These are phyloP conservation scores for Flaveria robusta DNA, from an alignment of 129 eudicot genomes.

Conservation along the genomic window DNA sequence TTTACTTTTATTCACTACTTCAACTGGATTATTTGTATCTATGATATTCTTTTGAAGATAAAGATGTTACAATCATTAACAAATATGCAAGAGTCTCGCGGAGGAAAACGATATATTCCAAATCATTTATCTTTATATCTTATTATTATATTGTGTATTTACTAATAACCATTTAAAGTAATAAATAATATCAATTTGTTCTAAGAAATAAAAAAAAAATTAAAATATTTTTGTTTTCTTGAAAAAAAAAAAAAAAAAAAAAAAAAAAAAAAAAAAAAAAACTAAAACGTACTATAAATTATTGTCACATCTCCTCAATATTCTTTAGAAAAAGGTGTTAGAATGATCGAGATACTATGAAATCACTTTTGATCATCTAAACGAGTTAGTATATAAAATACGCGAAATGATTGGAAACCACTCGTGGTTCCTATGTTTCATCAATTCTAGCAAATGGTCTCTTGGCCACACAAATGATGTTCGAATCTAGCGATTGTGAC, in stretches of 20 bases:
- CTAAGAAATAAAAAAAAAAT: neutral
- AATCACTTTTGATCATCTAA: constrained; percentile 8
- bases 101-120: too few species aligned
- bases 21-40: neutral
- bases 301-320: neutral
- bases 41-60: neutral
- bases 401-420: neutral
- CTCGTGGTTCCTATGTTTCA: constrained; percentile 11
- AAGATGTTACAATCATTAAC: too few species aligned
- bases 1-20: neutral
- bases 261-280: neutral
- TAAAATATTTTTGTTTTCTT: neutral
- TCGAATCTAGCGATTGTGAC: constrained; percentile 20
- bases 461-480: constrained; percentile 15
- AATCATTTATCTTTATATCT: too few species aligned
- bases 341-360: constrained; percentile 9
- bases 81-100: too few species aligned
- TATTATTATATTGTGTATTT: too few species aligned
- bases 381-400: neutral
- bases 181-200: neutral
- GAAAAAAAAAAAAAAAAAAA: neutral
- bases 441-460: constrained; percentile 8
- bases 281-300: neutral
- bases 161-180: neutral
- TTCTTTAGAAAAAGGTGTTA: neutral